phyloP scores from a whole-genome alignment of 2,329 filamentous ascomycete species.

The Ceratocystis ficicola region DNA sequence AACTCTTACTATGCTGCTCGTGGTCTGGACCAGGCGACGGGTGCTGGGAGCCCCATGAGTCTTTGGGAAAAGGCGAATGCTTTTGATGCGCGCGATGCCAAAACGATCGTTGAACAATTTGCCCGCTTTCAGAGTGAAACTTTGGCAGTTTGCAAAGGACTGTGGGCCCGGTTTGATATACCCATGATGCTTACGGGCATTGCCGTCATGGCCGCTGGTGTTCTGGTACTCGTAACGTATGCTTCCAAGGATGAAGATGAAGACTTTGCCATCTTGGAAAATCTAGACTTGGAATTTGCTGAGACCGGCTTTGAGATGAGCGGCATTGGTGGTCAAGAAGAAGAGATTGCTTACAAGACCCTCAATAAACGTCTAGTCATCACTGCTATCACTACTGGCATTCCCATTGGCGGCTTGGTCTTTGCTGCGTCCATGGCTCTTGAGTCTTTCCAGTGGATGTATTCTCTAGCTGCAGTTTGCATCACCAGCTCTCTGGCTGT shows the following conservation, averaged over 20 bases:
- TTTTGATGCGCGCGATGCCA: slow-evolving; percentile 32
- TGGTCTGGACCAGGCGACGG: slow-evolving; percentile 50
- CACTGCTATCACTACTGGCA: slow-evolving; percentile 30
- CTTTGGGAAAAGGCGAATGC: slow-evolving; percentile 40
- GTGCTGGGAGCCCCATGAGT: slow-evolving; percentile 30
- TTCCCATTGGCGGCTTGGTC: slow-evolving; percentile 28
- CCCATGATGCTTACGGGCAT: slow-evolving; percentile 75
- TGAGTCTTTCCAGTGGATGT: slow-evolving; percentile 30
- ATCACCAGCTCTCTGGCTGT: slow-evolving; percentile 36
- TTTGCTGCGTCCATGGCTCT: slow-evolving; percentile 27
- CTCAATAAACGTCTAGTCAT: slow-evolving; percentile 33
- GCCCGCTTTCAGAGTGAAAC: slow-evolving; percentile 65
- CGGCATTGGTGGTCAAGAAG: slow-evolving; percentile 27
- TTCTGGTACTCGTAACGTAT: slow-evolving; percentile 61
- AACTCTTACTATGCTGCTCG: slow-evolving; percentile 64
- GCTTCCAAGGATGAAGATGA: slow-evolving; percentile 48
- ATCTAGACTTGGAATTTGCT: slow-evolving; percentile 46
- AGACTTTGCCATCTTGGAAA: slow-evolving; percentile 42
- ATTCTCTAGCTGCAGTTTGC: slow-evolving; percentile 31
- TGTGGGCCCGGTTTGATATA: slow-evolving; percentile 91
- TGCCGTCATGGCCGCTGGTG: slow-evolving; percentile 52
- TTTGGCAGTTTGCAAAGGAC: slow-evolving; percentile 61
- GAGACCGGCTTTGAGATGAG: slow-evolving; percentile 46
- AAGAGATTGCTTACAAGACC: slow-evolving; percentile 29
- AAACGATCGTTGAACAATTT: slow-evolving; percentile 46